Percentiles rank a stretch among this genome's conserved stretches.
Evolutionary conservation across 345 rosid species (phyloP).

Genomic region (Barbarea vulgaris): DNA sequence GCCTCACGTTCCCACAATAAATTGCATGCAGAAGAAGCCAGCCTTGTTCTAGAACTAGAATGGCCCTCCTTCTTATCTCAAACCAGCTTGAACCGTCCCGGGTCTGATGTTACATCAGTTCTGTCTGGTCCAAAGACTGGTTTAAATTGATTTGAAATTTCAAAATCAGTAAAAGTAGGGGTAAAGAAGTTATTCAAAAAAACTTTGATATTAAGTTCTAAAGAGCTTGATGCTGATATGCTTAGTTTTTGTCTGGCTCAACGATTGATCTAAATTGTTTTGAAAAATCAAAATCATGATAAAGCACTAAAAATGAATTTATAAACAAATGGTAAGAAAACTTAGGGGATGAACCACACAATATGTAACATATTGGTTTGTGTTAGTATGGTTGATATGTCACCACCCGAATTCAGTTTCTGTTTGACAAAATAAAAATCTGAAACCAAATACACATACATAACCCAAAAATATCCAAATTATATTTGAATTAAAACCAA

Average conservation of each 20-base stretch:
- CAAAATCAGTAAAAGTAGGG: neutral
- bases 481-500: neutral
- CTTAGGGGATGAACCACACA: neutral
- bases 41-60: slow-evolving; percentile 28
- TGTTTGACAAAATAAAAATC: neutral
- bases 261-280: neutral
- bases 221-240: neutral
- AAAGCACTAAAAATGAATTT: neutral
- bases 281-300: neutral
- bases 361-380: neutral
- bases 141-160: neutral
- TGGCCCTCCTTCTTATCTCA: slow-evolving; percentile 36
- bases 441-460: neutral
- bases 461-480: neutral
- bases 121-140: slow-evolving; percentile 10
- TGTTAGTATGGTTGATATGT: neutral
- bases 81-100: slow-evolving; percentile 33
- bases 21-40: slow-evolving; percentile 37
- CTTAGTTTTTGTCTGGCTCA: neutral
- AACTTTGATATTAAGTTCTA: neutral
- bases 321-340: neutral
- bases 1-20: slow-evolving; percentile 32
- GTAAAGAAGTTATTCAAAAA: neutral
- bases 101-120: slow-evolving; percentile 20
- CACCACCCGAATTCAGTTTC: neutral